phyloP scores from a whole-genome alignment of 495 filamentous ascomycete genomes.

The Hypoxylon fuscum region DNA sequence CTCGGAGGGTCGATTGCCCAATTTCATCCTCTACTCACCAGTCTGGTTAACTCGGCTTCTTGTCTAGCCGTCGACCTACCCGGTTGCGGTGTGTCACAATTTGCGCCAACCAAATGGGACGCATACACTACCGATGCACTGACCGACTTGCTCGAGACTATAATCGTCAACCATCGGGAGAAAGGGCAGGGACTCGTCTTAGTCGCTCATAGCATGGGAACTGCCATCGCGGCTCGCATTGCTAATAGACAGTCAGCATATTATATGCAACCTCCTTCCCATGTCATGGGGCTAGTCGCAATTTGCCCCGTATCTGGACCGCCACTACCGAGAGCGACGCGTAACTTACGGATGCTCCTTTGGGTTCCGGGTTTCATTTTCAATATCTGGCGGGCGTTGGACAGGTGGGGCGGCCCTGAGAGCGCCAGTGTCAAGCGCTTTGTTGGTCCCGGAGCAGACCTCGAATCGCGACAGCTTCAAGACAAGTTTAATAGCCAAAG shows the following conservation, averaged over 20 bases:
- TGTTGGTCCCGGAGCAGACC: constrained; percentile 76
- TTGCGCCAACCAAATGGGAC: constrained; percentile 73
- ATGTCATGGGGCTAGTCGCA: constrained; percentile 78
- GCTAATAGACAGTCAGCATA: constrained; percentile 67
- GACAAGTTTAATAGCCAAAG: constrained; percentile 85
- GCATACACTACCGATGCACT: constrained; percentile 83
- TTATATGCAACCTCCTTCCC: constrained; percentile 58
- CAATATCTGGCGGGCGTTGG: constrained; percentile 80
- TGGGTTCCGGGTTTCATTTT: constrained; percentile 76
- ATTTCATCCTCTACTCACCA: constrained; percentile 82
- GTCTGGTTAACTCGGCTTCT: constrained; percentile 83
- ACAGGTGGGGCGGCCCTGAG: constrained; percentile 77
- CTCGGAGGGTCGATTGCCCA: constrained; percentile 90
- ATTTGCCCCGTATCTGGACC: constrained; percentile 79
- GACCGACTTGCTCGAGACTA: constrained; percentile 72
- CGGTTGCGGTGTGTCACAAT: constrained; percentile 83
- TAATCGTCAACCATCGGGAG: constrained; percentile 76
- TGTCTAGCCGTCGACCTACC: constrained; percentile 91
- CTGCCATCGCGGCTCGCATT: constrained; percentile 77
- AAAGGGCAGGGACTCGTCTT: constrained; percentile 79
- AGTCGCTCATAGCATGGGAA: constrained; percentile 89
- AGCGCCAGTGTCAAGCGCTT: constrained; percentile 83
- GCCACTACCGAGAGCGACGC: constrained; percentile 62
- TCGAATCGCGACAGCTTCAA: constrained; percentile 80
- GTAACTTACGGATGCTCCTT: constrained; percentile 64